Evolutionary conservation across 176 grass and related monocot species (phyloP).

Genomic region (Coix lacrymajobi): DNA sequence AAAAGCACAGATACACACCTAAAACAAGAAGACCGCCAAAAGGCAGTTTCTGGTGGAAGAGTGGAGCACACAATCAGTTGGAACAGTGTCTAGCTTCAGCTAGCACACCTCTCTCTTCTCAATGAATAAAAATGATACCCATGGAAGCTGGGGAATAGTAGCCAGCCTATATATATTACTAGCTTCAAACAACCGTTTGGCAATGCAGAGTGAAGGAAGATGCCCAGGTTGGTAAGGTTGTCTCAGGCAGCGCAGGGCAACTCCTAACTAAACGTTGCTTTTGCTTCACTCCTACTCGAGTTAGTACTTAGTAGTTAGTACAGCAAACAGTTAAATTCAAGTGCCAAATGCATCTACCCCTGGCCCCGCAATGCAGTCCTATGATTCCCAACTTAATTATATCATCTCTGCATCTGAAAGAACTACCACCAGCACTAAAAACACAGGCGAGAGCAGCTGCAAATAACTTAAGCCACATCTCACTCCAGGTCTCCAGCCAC

Average conservation of each 20-base stretch:
- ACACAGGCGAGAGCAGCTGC: not conserved
- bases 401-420: not conserved
- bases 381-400: constrained; percentile 16
- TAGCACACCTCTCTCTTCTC: not conserved
- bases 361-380: not conserved
- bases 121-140: not conserved
- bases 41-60: not conserved
- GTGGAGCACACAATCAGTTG: constrained; percentile 23
- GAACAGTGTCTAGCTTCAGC: constrained; percentile 1
- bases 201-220: not conserved
- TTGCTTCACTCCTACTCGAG: constrained; percentile 63
- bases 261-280: constrained; percentile 7
- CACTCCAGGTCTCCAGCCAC: not conserved
- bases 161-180: not conserved
- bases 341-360: not conserved
- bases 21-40: not conserved
- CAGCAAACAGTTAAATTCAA: constrained; percentile 25
- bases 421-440: not conserved
- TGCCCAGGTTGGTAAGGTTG: constrained; percentile 15
- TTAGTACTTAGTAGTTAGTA: not conserved
- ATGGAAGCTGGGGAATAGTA: not conserved
- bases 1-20: not conserved
- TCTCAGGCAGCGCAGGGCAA: not conserved
- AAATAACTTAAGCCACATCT: not conserved
- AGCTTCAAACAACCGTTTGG: constrained; percentile 2